Evolutionary conservation across 2,329 filamentous ascomycete genomes (phyloP).

Genomic region (Grosmannia serpens): DNA sequence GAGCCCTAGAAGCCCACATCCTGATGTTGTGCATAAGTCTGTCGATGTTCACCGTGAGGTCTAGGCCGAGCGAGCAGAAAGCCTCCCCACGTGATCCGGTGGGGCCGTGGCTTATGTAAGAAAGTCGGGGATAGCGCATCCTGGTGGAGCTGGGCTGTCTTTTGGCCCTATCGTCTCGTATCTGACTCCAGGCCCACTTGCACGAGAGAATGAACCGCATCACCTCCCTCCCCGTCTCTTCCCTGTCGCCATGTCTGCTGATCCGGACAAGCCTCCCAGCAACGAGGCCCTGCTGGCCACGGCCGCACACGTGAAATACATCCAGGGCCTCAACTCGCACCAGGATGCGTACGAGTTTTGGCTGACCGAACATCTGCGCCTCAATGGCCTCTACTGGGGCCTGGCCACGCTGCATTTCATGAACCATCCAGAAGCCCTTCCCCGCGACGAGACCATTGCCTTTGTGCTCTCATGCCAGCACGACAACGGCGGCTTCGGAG

Average conservation of each 20-base stretch:
- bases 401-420: constrained; percentile 80
- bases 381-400: constrained; percentile 97
- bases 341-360: constrained; percentile 96
- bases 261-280: constrained; percentile 24
- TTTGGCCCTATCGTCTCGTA: background rate
- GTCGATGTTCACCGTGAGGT: background rate
- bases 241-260: constrained; percentile 19
- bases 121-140: background rate
- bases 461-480: constrained; percentile 95
- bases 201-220: background rate
- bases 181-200: background rate
- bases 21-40: background rate
- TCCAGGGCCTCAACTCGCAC: constrained; percentile 81
- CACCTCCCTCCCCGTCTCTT: background rate
- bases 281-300: constrained; percentile 32
- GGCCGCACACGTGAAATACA: constrained; percentile 72
- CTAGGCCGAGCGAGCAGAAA: background rate
- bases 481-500: constrained; percentile 81
- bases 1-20: background rate
- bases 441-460: constrained; percentile 68
- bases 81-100: background rate
- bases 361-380: constrained; percentile 89
- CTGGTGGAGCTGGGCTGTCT: background rate
- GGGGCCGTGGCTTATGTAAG: background rate
- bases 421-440: constrained; percentile 67